Conservation (phyloP, 768 basidiomycete species). For the Leccinum rimulosum region DNA sequence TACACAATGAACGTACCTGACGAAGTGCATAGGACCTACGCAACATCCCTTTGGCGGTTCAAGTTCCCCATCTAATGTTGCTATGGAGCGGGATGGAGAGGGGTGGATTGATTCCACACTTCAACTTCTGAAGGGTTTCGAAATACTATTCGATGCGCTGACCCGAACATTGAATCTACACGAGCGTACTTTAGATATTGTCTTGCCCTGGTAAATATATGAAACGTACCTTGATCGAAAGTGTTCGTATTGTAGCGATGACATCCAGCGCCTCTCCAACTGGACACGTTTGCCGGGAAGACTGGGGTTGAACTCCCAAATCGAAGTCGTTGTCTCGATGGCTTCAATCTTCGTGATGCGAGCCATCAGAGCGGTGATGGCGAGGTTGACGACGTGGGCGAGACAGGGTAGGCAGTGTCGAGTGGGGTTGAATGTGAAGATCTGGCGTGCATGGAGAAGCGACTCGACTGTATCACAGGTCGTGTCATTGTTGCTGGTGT, state of each 20-base stretch:
- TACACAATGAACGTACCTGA: background rate
- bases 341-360: background rate
- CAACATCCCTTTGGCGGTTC: background rate
- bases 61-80: background rate
- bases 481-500: too few species aligned
- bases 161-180: background rate
- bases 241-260: background rate
- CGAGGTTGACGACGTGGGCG: background rate
- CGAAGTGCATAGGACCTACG: background rate
- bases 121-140: background rate
- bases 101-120: background rate
- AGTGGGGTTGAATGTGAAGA: too few species aligned
- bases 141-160: background rate
- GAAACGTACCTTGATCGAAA: background rate
- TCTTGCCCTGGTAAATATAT: too few species aligned
- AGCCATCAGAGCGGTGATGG: background rate
- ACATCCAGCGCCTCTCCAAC: background rate
- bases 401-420: too few species aligned
- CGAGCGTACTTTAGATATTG: background rate
- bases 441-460: too few species aligned
- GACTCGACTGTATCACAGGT: too few species aligned
- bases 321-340: background rate
- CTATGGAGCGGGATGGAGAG: background rate
- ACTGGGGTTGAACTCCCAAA: background rate
- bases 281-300: background rate